These are phyloP conservation scores for Euphrasia confusa DNA, from an alignment of 257 asterid genomes.

Conservation along the genomic window DNA sequence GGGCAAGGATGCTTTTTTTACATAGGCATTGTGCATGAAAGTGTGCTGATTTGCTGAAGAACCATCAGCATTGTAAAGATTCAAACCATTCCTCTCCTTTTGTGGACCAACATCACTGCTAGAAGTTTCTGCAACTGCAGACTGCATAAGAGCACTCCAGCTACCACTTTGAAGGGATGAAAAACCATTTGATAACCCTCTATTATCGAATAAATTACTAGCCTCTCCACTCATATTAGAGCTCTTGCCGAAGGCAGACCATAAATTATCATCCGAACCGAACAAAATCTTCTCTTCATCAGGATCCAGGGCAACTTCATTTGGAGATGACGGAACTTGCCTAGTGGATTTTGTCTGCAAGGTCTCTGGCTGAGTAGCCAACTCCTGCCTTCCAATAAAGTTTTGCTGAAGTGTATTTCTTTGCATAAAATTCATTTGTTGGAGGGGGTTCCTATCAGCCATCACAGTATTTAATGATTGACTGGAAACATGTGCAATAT, in stretches of 20 bases:
- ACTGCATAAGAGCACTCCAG: slow-evolving; percentile 99
- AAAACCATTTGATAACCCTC: slow-evolving; percentile 40
- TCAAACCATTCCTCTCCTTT: slow-evolving; percentile 70
- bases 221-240: slow-evolving; percentile 48
- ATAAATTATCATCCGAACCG: slow-evolving; percentile 82
- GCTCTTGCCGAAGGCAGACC: slow-evolving; percentile 70
- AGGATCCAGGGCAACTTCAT: slow-evolving; percentile 74
- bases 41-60: slow-evolving; percentile 38
- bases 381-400: slow-evolving; percentile 38
- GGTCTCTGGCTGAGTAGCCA: slow-evolving; percentile 33
- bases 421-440: slow-evolving; percentile 44
- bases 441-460: slow-evolving; percentile 35
- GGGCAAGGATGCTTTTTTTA: slow-evolving; percentile 31
- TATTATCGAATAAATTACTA: slow-evolving; percentile 45
- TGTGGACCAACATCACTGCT: slow-evolving; percentile 48
- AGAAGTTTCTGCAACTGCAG: slow-evolving; percentile 93
- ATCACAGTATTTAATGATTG: slow-evolving; percentile 37
- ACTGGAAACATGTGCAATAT: slow-evolving; percentile 40
- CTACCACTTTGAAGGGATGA: slow-evolving; percentile 76
- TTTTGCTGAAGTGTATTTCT: slow-evolving; percentile 41
- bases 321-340: slow-evolving; percentile 38
- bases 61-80: slow-evolving; percentile 37
- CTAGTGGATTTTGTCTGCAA: slow-evolving; percentile 36
- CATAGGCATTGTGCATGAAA: slow-evolving; percentile 29
- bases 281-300: slow-evolving; percentile 83